A percentile compares a stretch with the other conserved stretches of the same genome.
These are phyloP conservation scores for Colletotrichum caudatum DNA, from an alignment of 2,329 filamentous ascomycete genomes.

Conservation along the genomic window DNA sequence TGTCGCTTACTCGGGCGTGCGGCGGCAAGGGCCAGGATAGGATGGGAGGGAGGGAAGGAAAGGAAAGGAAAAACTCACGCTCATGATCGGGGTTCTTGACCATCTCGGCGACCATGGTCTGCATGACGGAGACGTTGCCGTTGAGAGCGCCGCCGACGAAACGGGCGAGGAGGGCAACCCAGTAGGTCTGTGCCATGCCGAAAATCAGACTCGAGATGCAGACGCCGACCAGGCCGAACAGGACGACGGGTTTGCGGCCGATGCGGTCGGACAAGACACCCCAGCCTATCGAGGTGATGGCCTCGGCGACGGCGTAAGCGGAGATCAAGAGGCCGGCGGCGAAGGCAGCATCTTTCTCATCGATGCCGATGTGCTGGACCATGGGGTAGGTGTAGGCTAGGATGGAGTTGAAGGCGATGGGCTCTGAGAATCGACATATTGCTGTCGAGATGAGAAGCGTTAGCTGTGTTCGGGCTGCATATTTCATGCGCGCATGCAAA, in stretches of 20 bases:
- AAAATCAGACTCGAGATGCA: constrained; percentile 57
- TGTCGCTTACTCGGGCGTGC: background rate
- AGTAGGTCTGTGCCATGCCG: constrained; percentile 55
- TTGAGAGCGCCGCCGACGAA: constrained; percentile 56
- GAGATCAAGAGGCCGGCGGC: constrained; percentile 62
- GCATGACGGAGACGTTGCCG: constrained; percentile 56
- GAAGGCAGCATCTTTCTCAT: constrained; percentile 57
- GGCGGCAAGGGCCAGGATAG: background rate
- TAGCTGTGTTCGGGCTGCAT: constrained; percentile 5
- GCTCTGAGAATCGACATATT: constrained; percentile 60
- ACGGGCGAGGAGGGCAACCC: constrained; percentile 56
- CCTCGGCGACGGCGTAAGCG: constrained; percentile 58
- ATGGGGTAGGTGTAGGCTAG: constrained; percentile 58
- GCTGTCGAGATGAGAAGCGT: constrained; percentile 46
- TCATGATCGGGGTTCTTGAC: constrained; percentile 57
- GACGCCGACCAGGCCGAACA: constrained; percentile 49
- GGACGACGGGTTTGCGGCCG: constrained; percentile 50
- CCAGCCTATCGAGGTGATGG: constrained; percentile 57
- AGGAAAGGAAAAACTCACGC: constrained; percentile 44
- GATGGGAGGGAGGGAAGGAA: too few relatives aligned
- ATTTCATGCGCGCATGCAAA: background rate
- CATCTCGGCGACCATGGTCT: constrained; percentile 58
- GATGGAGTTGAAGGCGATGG: constrained; percentile 60
- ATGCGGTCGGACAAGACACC: constrained; percentile 56
- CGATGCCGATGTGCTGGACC: constrained; percentile 53